A percentile compares a stretch with the other conserved stretches of the same genome.
Conservation (phyloP, 768 basidiomycete species). For the Hydnum rufescens region DNA sequence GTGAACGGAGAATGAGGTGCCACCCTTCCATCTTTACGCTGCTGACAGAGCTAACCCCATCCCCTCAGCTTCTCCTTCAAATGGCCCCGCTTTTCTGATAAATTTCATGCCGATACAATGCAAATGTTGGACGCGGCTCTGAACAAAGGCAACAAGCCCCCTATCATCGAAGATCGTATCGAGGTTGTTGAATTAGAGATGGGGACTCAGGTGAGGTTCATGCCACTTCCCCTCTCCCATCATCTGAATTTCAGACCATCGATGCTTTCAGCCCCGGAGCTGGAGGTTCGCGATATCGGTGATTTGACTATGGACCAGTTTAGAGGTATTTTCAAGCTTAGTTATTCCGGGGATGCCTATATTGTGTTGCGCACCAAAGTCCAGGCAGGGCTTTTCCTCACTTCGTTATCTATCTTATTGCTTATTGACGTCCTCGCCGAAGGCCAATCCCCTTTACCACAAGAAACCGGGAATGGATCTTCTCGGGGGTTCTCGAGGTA, state of each 20-base stretch:
- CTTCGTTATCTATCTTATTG: background rate
- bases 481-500: slow-evolving; percentile 62
- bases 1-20: no score
- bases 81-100: slow-evolving; percentile 94
- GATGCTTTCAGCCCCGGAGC: slow-evolving; percentile 62
- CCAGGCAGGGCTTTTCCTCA: slow-evolving; percentile 50
- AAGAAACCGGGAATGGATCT: slow-evolving; percentile 81
- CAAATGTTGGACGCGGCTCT: slow-evolving; percentile 93
- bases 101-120: slow-evolving; percentile 89
- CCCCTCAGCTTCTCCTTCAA: slow-evolving; percentile 52
- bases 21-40: no score
- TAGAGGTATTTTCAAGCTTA: slow-evolving; percentile 87
- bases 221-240: background rate
- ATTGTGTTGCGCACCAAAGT: slow-evolving; percentile 76
- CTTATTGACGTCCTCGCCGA: background rate
- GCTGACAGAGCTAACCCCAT: no score
- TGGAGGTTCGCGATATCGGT: slow-evolving; percentile 94
- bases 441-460: slow-evolving; percentile 87
- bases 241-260: background rate
- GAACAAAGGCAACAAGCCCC: slow-evolving; percentile 93
- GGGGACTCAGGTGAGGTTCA: slow-evolving; percentile 63
- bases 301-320: slow-evolving; percentile 92
- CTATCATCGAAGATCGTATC: slow-evolving; percentile 91
- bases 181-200: slow-evolving; percentile 98
- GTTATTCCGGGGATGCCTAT: slow-evolving; percentile 87